Base-by-base conservation (phyloP, 176 grass and related monocot genomes). In the Oryza punctata region DNA sequence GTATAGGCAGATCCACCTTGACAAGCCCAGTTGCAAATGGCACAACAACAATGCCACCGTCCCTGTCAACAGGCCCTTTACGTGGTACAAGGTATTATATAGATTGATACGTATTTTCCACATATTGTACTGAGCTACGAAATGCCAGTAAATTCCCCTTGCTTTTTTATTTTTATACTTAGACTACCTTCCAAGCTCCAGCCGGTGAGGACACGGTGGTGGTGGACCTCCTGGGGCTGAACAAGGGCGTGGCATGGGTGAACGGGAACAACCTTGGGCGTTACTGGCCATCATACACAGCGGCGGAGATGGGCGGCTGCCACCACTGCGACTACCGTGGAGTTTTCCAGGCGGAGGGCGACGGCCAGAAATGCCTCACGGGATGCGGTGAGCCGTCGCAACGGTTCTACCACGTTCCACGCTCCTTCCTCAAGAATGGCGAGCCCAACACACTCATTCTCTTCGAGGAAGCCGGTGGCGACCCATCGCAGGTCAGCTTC, bases 211-310 rank as follows among this genome's bases (percentile, higher is more conserved):
- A 97, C 16, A 41, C 90, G 0, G 90, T 94, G 15, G 92, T 88
- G 30, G 76, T 90, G 2, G 90, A 97, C 86, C 83, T 90, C 15
- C 45, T 84, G 1, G 95, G 95, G 3, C 72, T 97, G 23, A 78
- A 82, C 14, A 97, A 94, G 81, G 95, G 92, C 16, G 47, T 78
- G 21, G 90, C 90, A 13, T 94, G 92, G 92, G 86, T 97, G 44
- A 97, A 97, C 70, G 95, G 95, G 54, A 85, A 97, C 80, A 97
- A 84, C 90, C 82, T 97, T 3, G 95, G 92, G 8, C 90, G 90
- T 0, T 94, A 89, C 86, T 97, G 92, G 94, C 90, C 94, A 10
- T 73, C 75, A 12, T 85, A 78, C 84, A 47, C 38, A 0, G 81
- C 92, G 6, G 52, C 63, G 7, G 72, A 78, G 18, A 65, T 85